Percentiles rank a stretch among this genome's conserved stretches.
Conservation (phyloP, 2,329 filamentous ascomycete genomes). For the Falciphora oryzae region DNA sequence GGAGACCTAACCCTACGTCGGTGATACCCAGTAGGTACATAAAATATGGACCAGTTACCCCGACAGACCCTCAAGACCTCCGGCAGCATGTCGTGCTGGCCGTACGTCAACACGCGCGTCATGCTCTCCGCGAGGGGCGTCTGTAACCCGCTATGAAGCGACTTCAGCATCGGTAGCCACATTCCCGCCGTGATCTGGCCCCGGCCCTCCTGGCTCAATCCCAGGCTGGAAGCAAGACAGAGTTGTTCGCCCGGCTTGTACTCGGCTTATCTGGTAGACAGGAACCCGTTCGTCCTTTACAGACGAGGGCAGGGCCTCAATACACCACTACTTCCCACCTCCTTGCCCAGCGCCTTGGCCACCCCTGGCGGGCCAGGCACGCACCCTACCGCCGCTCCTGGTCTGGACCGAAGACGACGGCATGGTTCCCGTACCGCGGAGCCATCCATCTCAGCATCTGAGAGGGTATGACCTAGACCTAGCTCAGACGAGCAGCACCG, state of each 20-base stretch:
- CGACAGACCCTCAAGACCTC: too few species aligned
- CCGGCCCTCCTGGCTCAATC: neutral
- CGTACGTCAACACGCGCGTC: neutral
- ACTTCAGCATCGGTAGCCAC: neutral
- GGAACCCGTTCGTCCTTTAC: neutral
- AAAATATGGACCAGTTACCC: too few species aligned
- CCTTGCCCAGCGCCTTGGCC: too few species aligned
- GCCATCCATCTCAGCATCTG: neutral
- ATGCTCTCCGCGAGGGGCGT: too few species aligned
- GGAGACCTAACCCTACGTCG: too few species aligned
- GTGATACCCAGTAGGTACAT: too few species aligned
- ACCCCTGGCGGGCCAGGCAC: neutral
- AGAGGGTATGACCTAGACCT: neutral
- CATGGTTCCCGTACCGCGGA: neutral
- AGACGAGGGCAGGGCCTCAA: too few species aligned
- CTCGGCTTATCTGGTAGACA: neutral
- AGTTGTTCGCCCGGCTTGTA: neutral
- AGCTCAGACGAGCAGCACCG: constrained; percentile 9
- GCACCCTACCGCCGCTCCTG: neutral
- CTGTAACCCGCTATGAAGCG: too few species aligned
- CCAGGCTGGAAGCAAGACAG: neutral
- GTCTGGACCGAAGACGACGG: too few species aligned
- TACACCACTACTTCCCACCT: too few species aligned
- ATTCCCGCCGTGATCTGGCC: neutral
- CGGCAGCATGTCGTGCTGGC: neutral